These are phyloP conservation scores for Nannochloris sp. DNA, from an alignment of 139 green algal genomes.

Conservation along the genomic window DNA sequence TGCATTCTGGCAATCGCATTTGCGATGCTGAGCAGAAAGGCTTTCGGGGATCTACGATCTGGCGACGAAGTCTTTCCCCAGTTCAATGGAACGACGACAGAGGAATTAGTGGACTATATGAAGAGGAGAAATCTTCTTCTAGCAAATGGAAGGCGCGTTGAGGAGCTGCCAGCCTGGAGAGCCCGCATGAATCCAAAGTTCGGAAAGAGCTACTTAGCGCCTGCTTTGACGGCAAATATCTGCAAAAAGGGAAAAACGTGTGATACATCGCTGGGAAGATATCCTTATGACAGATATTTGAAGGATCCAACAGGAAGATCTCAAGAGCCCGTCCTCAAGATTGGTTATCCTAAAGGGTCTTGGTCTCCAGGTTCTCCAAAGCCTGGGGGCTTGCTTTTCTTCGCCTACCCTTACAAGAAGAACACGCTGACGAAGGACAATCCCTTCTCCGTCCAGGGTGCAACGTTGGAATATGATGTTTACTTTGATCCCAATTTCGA, in stretches of 20 bases:
- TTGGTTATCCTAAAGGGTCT: slow-evolving; percentile 9
- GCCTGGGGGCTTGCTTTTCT: slow-evolving; percentile 12
- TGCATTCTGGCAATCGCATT: too few relatives aligned
- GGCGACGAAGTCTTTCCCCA: background rate
- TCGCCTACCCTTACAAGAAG: slow-evolving; percentile 15
- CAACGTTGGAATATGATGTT: slow-evolving; percentile 18
- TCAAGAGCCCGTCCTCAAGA: slow-evolving; percentile 7
- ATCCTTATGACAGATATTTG: slow-evolving; percentile 10
- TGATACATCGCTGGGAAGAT: background rate
- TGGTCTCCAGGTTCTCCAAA: slow-evolving; percentile 11
- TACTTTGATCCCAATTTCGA: slow-evolving; percentile 17
- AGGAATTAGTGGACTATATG: background rate
- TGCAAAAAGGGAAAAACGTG: background rate
- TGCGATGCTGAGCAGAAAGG: too few relatives aligned
- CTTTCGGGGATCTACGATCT: background rate
- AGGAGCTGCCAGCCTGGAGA: slow-evolving; percentile 5
- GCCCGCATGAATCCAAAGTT: slow-evolving; percentile 1
- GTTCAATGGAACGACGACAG: background rate
- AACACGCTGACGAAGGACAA: background rate
- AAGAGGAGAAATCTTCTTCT: slow-evolving; percentile 2
- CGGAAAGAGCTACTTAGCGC: background rate
- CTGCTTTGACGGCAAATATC: slow-evolving; percentile 4
- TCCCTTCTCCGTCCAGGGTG: slow-evolving; percentile 3
- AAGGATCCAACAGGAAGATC: slow-evolving; percentile 8
- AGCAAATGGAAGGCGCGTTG: background rate